Conservation (phyloP, 2,329 filamentous ascomycete species). For the Metarhizium sp. region DNA sequence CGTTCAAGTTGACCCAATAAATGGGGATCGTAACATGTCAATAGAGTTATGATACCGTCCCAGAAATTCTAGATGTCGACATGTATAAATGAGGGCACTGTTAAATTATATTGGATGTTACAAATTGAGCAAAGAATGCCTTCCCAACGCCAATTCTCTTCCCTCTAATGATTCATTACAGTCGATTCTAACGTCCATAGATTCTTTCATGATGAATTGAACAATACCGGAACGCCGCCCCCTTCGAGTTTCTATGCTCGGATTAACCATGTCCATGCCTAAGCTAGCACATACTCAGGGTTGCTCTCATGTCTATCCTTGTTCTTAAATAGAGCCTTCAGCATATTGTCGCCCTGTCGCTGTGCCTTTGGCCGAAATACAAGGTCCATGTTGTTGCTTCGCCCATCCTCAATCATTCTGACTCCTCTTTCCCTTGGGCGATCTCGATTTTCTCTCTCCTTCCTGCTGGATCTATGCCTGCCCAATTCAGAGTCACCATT, state of each 20-base stretch:
- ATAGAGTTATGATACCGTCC: background rate
- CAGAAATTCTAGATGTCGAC: background rate
- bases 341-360: slow-evolving; percentile 39
- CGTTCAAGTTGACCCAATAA: slow-evolving; percentile 25
- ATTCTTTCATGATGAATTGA: background rate
- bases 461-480: slow-evolving; percentile 20
- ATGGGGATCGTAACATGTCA: background rate
- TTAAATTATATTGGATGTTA: background rate
- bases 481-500: slow-evolving; percentile 26
- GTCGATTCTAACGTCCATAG: background rate
- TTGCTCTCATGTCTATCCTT: slow-evolving; percentile 36
- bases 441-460: slow-evolving; percentile 14
- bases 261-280: slow-evolving; percentile 3
- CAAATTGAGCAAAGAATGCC: background rate
- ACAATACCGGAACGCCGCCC: too few relatives aligned
- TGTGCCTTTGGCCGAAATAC: slow-evolving; percentile 39
- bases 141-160: background rate
- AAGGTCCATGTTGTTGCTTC: slow-evolving; percentile 25
- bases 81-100: background rate
- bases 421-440: slow-evolving; percentile 10
- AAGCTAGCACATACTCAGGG: slow-evolving; percentile 20
- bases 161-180: background rate
- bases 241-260: too few relatives aligned
- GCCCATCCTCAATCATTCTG: slow-evolving; percentile 27
- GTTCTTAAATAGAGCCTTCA: slow-evolving; percentile 49